These are phyloP conservation scores for Solanum sparsipilum DNA, from an alignment of 257 asterid species.

Conservation along the genomic window DNA sequence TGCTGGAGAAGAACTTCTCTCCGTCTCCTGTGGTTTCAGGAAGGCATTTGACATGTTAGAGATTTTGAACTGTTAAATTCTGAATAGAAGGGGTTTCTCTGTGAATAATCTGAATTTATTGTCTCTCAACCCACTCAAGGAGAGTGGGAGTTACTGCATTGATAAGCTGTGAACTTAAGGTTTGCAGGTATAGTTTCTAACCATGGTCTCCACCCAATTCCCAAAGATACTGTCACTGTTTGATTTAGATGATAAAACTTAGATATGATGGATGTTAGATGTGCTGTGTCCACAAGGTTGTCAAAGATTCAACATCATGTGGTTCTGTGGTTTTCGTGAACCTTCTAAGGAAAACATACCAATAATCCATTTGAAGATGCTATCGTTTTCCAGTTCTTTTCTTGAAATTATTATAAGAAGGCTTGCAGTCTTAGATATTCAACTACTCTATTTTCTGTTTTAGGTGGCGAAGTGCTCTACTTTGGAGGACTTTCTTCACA, in stretches of 20 bases:
- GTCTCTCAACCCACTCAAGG: neutral
- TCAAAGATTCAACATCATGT: neutral
- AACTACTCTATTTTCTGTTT: constrained; percentile 7
- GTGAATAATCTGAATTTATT: neutral
- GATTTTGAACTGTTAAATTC: neutral
- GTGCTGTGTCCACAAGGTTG: neutral
- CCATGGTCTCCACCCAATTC: neutral
- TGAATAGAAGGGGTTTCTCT: neutral
- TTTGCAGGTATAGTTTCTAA: neutral
- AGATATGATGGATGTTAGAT: neutral
- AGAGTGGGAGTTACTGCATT: neutral
- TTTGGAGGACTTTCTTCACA: constrained; percentile 96
- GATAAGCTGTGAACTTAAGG: neutral
- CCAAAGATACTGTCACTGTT: neutral
- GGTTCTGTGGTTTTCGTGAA: neutral
- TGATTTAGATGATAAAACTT: neutral
- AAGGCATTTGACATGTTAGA: neutral
- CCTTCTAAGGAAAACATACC: neutral
- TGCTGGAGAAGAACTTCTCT: neutral
- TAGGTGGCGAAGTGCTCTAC: constrained; percentile 99
- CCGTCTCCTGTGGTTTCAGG: neutral
- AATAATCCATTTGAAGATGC: neutral
- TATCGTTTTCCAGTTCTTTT: neutral
- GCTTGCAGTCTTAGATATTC: neutral
- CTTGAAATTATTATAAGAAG: neutral